Evolutionary conservation across 192 early-diverging fungal species (phyloP).

Genomic region (Backusella psychrophila): DNA sequence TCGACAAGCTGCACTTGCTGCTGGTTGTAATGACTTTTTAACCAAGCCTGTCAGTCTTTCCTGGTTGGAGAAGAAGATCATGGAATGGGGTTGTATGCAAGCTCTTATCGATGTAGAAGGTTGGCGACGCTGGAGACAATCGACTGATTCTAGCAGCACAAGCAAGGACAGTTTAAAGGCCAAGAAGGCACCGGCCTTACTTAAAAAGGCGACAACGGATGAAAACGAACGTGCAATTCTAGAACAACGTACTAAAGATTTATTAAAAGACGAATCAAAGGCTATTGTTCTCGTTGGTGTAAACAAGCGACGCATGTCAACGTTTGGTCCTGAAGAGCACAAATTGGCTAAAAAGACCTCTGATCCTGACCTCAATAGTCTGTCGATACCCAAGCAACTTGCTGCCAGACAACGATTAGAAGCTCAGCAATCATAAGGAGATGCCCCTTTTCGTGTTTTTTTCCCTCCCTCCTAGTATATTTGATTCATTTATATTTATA

Average conservation of each 20-base stretch:
- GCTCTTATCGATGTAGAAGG: constrained; percentile 84
- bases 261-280: constrained; percentile 9
- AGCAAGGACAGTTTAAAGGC: constrained; percentile 1
- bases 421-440: constrained; percentile 4
- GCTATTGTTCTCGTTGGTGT: neutral
- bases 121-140: constrained; percentile 54
- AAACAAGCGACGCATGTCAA: neutral
- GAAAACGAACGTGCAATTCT: constrained; percentile 8
- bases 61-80: constrained; percentile 84
- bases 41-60: constrained; percentile 83
- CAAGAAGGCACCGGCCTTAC: neutral
- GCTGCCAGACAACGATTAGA: neutral
- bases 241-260: neutral
- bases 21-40: constrained; percentile 90
- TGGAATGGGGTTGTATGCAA: constrained; percentile 94
- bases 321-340: neutral
- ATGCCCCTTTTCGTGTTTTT: neutral
- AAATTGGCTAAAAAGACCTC: neutral
- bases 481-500: constrained; percentile 2
- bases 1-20: constrained; percentile 70
- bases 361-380: neutral
- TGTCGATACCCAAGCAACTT: constrained; percentile 12
- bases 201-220: constrained; percentile 6
- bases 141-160: constrained; percentile 5
- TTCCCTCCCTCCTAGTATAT: neutral